These are phyloP conservation scores for Gossypium davidsonii DNA, from an alignment of 441 rosid genomes.

Conservation along the genomic window DNA sequence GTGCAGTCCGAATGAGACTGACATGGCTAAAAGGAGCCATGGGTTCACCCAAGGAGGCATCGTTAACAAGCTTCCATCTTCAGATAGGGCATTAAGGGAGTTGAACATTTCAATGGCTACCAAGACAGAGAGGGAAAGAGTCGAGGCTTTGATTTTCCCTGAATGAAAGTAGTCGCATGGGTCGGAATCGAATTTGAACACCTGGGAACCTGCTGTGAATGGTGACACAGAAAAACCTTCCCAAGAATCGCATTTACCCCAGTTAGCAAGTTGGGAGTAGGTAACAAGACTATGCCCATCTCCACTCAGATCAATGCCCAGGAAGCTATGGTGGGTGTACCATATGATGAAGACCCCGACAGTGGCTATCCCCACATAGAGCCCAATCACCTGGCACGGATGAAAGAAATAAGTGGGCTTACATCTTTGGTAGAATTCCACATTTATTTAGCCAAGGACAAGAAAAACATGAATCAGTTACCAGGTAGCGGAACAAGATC, in stretches of 20 bases:
- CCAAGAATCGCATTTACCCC: constrained; percentile 79
- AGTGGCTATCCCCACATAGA: constrained; percentile 80
- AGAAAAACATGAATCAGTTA: constrained; percentile 19
- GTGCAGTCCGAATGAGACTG: constrained; percentile 72
- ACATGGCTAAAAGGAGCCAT: constrained; percentile 80
- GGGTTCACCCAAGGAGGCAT: constrained; percentile 99
- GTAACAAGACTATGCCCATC: constrained; percentile 83
- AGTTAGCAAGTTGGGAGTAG: constrained; percentile 70
- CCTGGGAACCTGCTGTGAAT: constrained; percentile 71
- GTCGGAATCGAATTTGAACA: constrained; percentile 37
- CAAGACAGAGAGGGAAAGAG: constrained; percentile 83
- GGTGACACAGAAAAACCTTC: constrained; percentile 50
- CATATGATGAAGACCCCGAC: constrained; percentile 88
- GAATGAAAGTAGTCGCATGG: constrained; percentile 76
- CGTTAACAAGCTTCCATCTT: constrained; percentile 64
- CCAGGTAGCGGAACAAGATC: constrained; percentile 94
- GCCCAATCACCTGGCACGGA: constrained; percentile 70
- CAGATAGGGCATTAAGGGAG: constrained; percentile 87
- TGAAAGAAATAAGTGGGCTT: neutral
- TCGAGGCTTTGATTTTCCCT: constrained; percentile 86
- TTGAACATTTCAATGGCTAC: constrained; percentile 98
- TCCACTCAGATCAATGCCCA: constrained; percentile 73
- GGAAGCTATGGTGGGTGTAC: constrained; percentile 64
- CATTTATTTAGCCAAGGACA: neutral
- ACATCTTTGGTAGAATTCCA: neutral